Evolutionary conservation across 352 stramenopile genomes (phyloP), one percentile per base, ranked within the genome.

Genomic region (Phytophthora ramorum): DNA sequence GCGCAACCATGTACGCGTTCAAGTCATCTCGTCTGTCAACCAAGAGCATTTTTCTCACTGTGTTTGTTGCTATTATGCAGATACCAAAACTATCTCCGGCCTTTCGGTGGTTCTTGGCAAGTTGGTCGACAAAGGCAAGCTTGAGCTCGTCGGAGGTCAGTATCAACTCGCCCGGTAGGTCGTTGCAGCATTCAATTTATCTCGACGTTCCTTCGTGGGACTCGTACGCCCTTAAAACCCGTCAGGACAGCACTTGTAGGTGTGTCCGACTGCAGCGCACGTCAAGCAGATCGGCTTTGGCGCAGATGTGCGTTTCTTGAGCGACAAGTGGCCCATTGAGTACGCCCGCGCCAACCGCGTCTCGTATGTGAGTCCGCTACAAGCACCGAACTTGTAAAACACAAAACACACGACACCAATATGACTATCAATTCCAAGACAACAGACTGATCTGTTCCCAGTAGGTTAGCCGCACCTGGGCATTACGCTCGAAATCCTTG

Each of bases 11-110:
- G 85, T 95, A 83, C 55, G 82, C 84, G 38, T 4, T 30, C 28
- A 34, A 46, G 28, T 20, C 16, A 28, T 14, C 28, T 43, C 19
- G 32, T 44, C 40, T 49, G 6, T 17, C 19, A 48, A 10, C 10
- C 28, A 47, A 37, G 14, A 8, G 22, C 30, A 0, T 49, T 44
- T 28, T 38, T 52, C 45, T 75, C 20, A 66, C 20, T 58, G 10
- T 71, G 19, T 69, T 45, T 58, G 10, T 52, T 54, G n/a, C 35
- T 24, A 38, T 58, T 72, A 48, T 79, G 16, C 43, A 96, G 87
- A 94, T 43, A 83, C 89, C 49, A 94, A 94, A 56, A 90, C 87
- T 9, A 93, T 93, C 57, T 91, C 85, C 1, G 86, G 82, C 4
- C 79, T 96, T 19, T 87, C 81, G 0, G 76, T 82, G 9, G 74